phyloP scores from a whole-genome alignment of 371 early-diverging fungal species.

The Apophysomyces variabilis region DNA sequence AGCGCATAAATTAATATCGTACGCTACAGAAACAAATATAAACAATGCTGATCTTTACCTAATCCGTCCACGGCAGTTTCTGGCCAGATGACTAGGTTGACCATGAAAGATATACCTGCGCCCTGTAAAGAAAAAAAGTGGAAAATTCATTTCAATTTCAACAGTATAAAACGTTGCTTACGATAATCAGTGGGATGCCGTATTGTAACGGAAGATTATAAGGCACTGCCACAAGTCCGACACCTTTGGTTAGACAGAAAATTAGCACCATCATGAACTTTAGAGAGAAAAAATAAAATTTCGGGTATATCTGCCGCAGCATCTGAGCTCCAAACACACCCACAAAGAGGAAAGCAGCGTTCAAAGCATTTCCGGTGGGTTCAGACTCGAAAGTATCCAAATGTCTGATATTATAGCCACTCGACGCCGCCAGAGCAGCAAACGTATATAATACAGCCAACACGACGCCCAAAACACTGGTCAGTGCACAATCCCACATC shows the following conservation, averaged over 20 bases:
- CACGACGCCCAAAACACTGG: slow-evolving; percentile 40
- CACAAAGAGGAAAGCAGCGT: slow-evolving; percentile 23
- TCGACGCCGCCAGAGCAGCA: slow-evolving; percentile 34
- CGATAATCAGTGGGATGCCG: slow-evolving; percentile 26
- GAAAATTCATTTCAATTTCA: neutral
- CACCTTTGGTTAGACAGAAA: slow-evolving; percentile 19
- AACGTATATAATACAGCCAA: slow-evolving; percentile 36
- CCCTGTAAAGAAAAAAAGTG: slow-evolving; percentile 11
- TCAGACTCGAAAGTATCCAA: slow-evolving; percentile 14
- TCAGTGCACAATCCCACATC: slow-evolving; percentile 47
- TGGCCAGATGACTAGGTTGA: slow-evolving; percentile 53
- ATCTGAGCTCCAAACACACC: slow-evolving; percentile 30
- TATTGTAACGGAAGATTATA: slow-evolving; percentile 17
- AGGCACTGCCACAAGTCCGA: slow-evolving; percentile 19
- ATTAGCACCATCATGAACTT: slow-evolving; percentile 37
- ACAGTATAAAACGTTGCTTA: neutral
- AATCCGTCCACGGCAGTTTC: slow-evolving; percentile 57
- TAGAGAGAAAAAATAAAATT: slow-evolving; percentile 35
- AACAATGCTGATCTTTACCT: slow-evolving; percentile 15
- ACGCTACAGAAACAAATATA: neutral
- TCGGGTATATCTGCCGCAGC: slow-evolving; percentile 27
- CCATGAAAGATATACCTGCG: slow-evolving; percentile 32
- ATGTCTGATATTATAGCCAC: slow-evolving; percentile 34
- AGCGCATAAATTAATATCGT: neutral
- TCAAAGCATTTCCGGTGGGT: slow-evolving; percentile 19